Evolutionary conservation across 805 yeast species (phyloP), one percentile per base, ranked within the genome.

Genomic region (Suhomyces tanzawaensis): DNA sequence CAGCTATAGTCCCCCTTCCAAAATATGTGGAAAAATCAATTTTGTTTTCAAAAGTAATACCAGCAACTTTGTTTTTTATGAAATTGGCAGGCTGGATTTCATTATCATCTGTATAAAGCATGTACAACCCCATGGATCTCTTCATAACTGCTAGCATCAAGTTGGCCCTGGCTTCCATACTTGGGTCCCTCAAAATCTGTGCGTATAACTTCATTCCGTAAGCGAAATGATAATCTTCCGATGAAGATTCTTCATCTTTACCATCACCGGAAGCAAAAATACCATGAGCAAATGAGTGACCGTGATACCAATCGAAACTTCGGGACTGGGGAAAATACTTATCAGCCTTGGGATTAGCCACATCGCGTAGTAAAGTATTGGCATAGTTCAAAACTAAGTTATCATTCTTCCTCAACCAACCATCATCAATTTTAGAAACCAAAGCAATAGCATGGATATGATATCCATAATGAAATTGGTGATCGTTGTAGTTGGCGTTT

Each of bases 231-330:
- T 82, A 82, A 56, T 84, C 90, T 55, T 84, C 90, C 9, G 85
- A 78, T 15, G 80, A 74, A 0, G 85, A 79, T 58, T 84, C 90
- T 56, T 84, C 80, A 57, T 83, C 85, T 48, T 81, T 81, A 19
- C 91, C 90, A 58, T 84, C 90, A 6, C 85, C 85, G 44, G 81
- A 71, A 23, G 77, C 72, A 49, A 76, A 80, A 14, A 83, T 66
- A 2, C 91, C 90, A 52, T 80, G 81, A 1, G 90, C 91, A 77
- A 83, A 82, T 0, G 89, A 81, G 54, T 84, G 90, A 1, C 91
- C 91, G 50, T 75, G 75, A 53, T 64, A 84, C 86, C 86, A 84
- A 53, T 82, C 87, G 60, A 82, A 83, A 6, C 79, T 71, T 52
- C 90, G 71, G 31, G 69, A 81, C 13, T 76, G 81, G 5, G 89